Evolutionary conservation across 75 land plant species (phyloP).

Genomic region (Sequoiadendron giganteum): DNA sequence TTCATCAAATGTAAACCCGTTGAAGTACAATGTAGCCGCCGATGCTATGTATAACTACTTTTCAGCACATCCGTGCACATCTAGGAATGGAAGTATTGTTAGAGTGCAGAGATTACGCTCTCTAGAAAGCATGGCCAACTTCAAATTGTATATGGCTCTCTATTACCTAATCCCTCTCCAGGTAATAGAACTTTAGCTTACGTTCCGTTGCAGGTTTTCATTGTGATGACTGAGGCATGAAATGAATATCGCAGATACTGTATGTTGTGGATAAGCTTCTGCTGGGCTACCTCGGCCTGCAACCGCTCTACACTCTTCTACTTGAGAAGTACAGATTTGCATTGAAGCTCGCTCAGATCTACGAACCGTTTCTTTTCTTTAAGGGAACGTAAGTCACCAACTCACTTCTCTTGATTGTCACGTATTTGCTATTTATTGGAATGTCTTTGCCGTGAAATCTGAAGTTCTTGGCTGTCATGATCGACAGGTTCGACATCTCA

Average conservation of each 20-base stretch:
- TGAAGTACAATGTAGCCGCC: constrained; percentile 22
- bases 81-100: no score
- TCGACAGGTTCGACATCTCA: no score
- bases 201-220: neutral
- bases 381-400: neutral
- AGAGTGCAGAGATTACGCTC: no score
- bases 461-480: no score
- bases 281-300: no score
- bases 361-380: neutral
- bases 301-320: no score
- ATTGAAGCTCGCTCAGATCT: neutral
- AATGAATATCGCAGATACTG: neutral
- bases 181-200: neutral
- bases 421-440: constrained; percentile 4
- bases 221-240: neutral
- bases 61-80: neutral
- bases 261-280: no score
- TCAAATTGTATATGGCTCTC: no score
- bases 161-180: no score
- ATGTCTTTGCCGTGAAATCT: no score
- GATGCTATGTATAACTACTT: constrained; percentile 35
- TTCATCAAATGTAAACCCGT: constrained; percentile 63
- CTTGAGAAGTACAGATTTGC: neutral
- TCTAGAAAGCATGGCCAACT: no score
- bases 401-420: neutral